Evolutionary conservation across 768 basidiomycete species (phyloP), one percentile per base, ranked within the genome.

Genomic region (Pleurotus tuoliensis): DNA sequence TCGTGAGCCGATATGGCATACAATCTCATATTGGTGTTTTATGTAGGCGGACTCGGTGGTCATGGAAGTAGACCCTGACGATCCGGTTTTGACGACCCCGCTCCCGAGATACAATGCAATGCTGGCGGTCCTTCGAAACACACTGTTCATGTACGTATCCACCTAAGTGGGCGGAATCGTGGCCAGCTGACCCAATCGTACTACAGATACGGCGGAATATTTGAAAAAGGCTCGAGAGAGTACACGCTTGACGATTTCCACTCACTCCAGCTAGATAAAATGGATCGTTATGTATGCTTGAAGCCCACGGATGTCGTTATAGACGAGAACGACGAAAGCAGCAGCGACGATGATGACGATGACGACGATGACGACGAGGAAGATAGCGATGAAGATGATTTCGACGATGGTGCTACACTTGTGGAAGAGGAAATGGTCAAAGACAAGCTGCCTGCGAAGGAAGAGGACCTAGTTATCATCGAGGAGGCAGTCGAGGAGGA

Each of bases 201-300:
- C 3, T 30, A 3, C 58, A 90, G 91, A 55, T 95, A 95, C 63
- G 92, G 94, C 8, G 93, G 94, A 0, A 95, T 95, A 15, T 88
- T 84, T 62, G 94, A 96, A 69, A 79, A 82, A 13, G 88, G 91
- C 0, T 78, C 88, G 11, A 81, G 83, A 20, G 94, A 97, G 69
- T 94, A 90, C 61, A 95, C 93, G 0, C 74, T 97, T 5, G 92
- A 94, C 64, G 94, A 96, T 63, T 97, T 95, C 64, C 76, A 93
- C 69, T 76, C 82, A 1, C 70, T 97, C 9, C 81, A 85, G 57
- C 76, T 97, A 16, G 92, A 94, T 64, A 95, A 95, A 68, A 73
- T 95, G 70, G 94, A 95, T 40, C 72, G 79, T 8, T 95, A 82
- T 64, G 67, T 76, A 1, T 93, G 92, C 62, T 73, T 94, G 63